These are phyloP conservation scores for Mucor lusitanicus DNA, from an alignment of 371 early-diverging fungal species.

Conservation along the genomic window DNA sequence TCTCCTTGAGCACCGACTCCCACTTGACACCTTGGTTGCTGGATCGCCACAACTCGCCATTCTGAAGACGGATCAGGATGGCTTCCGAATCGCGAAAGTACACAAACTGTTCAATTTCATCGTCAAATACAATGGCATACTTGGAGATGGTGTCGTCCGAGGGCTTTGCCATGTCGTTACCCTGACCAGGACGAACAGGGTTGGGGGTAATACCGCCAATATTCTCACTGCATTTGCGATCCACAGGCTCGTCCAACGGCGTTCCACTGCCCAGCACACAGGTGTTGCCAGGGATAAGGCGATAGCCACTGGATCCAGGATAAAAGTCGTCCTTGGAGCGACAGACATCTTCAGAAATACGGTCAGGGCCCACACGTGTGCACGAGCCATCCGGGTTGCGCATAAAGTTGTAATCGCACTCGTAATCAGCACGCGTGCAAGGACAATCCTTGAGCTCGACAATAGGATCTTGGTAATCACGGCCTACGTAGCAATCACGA, in stretches of 20 bases:
- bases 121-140: slow-evolving; percentile 41
- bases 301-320: slow-evolving; percentile 84
- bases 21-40: slow-evolving; percentile 69
- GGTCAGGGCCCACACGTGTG: slow-evolving; percentile 53
- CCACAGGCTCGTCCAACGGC: slow-evolving; percentile 63
- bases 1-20: slow-evolving; percentile 49
- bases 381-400: slow-evolving; percentile 60
- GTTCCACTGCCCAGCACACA: slow-evolving; percentile 60
- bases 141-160: slow-evolving; percentile 39
- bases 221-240: slow-evolving; percentile 62
- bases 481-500: slow-evolving; percentile 80
- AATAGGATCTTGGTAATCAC: slow-evolving; percentile 59
- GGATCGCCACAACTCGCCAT: slow-evolving; percentile 66
- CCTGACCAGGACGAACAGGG: background rate
- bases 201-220: slow-evolving; percentile 11
- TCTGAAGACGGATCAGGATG: slow-evolving; percentile 55
- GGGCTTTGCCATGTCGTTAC: slow-evolving; percentile 20
- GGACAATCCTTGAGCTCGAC: slow-evolving; percentile 65
- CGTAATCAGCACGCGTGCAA: slow-evolving; percentile 86
- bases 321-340: slow-evolving; percentile 64
- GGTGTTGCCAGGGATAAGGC: slow-evolving; percentile 81
- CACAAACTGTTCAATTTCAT: slow-evolving; percentile 53
- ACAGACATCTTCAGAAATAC: slow-evolving; percentile 59
- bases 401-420: slow-evolving; percentile 89
- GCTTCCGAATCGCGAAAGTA: slow-evolving; percentile 60